Percentiles rank a stretch among this genome's conserved stretches.
These are phyloP conservation scores for Penicillium glabrum DNA, from an alignment of 2,329 filamentous ascomycete genomes.

Conservation along the genomic window DNA sequence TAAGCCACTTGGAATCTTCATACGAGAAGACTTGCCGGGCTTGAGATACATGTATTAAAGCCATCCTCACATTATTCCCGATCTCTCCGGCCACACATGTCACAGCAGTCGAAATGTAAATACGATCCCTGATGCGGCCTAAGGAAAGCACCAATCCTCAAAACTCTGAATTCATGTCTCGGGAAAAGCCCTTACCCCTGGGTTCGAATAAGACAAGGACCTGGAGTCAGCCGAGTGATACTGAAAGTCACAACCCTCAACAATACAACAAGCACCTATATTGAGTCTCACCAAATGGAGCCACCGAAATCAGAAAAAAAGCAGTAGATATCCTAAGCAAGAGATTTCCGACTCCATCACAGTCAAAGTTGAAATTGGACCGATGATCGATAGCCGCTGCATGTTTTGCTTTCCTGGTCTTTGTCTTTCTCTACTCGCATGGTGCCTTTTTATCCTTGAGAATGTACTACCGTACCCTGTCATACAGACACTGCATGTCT, in stretches of 20 bases:
- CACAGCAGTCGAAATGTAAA: conserved; percentile 13
- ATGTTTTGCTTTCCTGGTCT: conserved; percentile 1
- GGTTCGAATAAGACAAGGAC: not conserved
- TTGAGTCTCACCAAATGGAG: no score
- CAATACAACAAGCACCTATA: not conserved
- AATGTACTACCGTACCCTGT: conserved; percentile 17
- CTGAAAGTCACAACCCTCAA: not conserved
- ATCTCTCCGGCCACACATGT: not conserved
- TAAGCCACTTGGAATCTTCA: no score
- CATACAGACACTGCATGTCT: conserved; percentile 20
- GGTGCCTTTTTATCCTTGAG: conserved; percentile 4
- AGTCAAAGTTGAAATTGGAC: conserved; percentile 20
- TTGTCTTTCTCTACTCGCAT: not conserved
- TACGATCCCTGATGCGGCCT: not conserved
- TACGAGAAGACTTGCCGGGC: no score
- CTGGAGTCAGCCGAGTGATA: not conserved
- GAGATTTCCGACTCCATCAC: not conserved
- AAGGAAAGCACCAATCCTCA: not conserved
- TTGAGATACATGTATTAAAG: no score
- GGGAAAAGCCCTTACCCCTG: not conserved
- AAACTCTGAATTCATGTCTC: not conserved
- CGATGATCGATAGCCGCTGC: conserved; percentile 8
- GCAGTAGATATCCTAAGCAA: not conserved
- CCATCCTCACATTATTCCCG: conserved; percentile 2
- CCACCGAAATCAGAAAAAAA: not conserved